phyloP scores from a whole-genome alignment of 768 basidiomycete genomes.

The Boletus rex-veris region DNA sequence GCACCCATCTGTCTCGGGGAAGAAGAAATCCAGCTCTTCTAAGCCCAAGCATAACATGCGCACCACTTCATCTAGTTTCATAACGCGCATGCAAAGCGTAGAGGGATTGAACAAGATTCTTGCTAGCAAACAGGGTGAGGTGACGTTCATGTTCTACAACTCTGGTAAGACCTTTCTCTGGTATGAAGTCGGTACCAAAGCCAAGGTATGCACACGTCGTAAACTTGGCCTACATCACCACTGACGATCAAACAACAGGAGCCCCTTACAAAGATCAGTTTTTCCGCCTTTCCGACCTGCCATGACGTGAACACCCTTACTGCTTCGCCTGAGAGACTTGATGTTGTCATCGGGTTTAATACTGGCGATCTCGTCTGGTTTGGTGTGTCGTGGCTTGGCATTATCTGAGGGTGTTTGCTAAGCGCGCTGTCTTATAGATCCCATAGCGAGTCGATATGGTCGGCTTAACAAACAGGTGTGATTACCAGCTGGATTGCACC shows the following conservation, averaged over 20 bases:
- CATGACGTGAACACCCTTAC: conserved; percentile 84
- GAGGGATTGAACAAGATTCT: conserved; percentile 74
- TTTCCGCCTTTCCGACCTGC: conserved; percentile 85
- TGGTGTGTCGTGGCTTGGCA: conserved; percentile 45
- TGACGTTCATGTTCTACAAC: conserved; percentile 85
- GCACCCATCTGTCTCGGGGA: conserved; percentile 38
- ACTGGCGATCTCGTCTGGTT: conserved; percentile 98
- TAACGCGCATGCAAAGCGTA: conserved; percentile 77
- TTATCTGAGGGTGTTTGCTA: conserved; percentile 4
- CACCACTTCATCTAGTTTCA: conserved; percentile 89
- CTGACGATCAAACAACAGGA: conserved; percentile 53
- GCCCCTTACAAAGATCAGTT: conserved; percentile 78
- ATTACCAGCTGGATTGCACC: not conserved
- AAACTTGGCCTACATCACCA: not conserved
- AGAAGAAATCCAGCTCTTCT: conserved; percentile 61
- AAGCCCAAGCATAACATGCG: conserved; percentile 90
- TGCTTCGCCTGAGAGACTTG: conserved; percentile 72
- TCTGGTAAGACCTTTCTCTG: conserved; percentile 79
- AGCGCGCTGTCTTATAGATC: conserved; percentile 46
- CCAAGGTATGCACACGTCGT: conserved; percentile 54
- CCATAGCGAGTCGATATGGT: conserved; percentile 74
- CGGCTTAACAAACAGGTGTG: conserved; percentile 83
- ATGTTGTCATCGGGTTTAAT: conserved; percentile 87
- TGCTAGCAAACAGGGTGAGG: conserved; percentile 79
- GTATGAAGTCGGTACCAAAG: conserved; percentile 81